Conservation (phyloP, 1,284 basidiomycete genomes). For the Irpex sp. region DNA sequence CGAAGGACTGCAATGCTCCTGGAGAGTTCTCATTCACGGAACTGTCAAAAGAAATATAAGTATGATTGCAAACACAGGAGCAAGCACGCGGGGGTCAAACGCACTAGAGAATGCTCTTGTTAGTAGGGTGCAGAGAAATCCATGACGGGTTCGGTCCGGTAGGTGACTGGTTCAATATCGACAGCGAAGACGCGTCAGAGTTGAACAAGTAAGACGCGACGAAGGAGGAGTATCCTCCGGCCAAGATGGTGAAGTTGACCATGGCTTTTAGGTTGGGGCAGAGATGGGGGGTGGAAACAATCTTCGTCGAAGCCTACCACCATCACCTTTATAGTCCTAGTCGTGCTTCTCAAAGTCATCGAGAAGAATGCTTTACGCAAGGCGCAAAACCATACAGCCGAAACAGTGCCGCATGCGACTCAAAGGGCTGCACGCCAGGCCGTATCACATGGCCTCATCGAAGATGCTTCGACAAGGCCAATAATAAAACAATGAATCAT, state of each 20-base stretch:
- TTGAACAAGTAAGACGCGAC: conserved; percentile 61
- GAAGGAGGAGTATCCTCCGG: conserved; percentile 57
- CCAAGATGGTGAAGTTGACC: conserved; percentile 59
- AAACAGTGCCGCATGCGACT: conserved; percentile 8
- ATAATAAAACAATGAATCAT: neutral
- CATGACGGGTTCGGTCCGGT: conserved; percentile 54
- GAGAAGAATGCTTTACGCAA: neutral
- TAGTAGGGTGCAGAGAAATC: conserved; percentile 49
- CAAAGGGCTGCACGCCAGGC: neutral
- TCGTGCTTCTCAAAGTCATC: neutral
- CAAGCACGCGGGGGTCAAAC: conserved; percentile 17
- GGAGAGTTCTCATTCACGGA: conserved; percentile 48
- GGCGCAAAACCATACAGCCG: conserved; percentile 9
- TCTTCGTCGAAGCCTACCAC: neutral
- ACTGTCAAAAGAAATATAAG: conserved; percentile 29
- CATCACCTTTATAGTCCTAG: conserved; percentile 8
- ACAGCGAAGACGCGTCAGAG: conserved; percentile 40
- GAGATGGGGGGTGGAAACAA: neutral
- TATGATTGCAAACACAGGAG: neutral
- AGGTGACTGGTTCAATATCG: conserved; percentile 42
- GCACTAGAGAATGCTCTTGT: conserved; percentile 57
- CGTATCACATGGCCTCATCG: conserved; percentile 10
- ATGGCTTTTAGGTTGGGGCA: conserved; percentile 25
- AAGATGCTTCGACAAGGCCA: neutral
- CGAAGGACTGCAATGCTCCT: conserved; percentile 55